Evolutionary conservation across 176 grass and related monocot genomes (phyloP), one percentile per base, ranked within the genome.

Genomic region (Carex kokanica): DNA sequence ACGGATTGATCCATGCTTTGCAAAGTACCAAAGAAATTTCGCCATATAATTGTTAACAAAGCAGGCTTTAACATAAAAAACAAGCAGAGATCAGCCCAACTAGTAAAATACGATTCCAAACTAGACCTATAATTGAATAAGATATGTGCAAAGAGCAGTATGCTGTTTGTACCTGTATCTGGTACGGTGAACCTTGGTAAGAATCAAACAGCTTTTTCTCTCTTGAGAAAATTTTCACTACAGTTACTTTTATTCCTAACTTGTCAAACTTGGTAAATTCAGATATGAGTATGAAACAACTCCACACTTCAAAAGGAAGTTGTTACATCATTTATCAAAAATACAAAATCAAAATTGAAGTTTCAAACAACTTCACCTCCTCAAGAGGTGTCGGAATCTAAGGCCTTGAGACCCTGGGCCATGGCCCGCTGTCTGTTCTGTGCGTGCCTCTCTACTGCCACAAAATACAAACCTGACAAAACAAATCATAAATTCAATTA

Each of bases 371-470:
- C 61, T 43, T 82, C 59, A 65, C 40, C 60, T 82, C 60, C 41
- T 47, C n/a, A 81, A 65, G 79, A 82, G 59, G 60, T 82, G 3
- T 63, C 24, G 41, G 80, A 63, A 82, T 97, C 90, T 51, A 97
- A 83, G 49, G 59, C 17, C 75, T 85, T 89, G 64, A 97, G 84
- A 47, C 92, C 87, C 77, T 94, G 86, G 14, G 92, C 89, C 52
- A 94, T 85, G 69, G 86, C 88, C 54, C 92, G 87, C 69, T 86
- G 83, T 59, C 90, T 85, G 64, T 92, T 94, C 83, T 97, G 94
- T 62, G 90, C 84, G 45, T 97, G 90, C 90, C 94, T 92, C 90
- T 97, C 94, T 56, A 92, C 94, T 20, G 90, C 94, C 78, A 97
- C 90, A 55, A 92, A 86, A 89, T 92, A 94, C 17, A 94, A 78